phyloP scores from a whole-genome alignment of 2,329 filamentous ascomycete species.

The Clonostachys solani region DNA sequence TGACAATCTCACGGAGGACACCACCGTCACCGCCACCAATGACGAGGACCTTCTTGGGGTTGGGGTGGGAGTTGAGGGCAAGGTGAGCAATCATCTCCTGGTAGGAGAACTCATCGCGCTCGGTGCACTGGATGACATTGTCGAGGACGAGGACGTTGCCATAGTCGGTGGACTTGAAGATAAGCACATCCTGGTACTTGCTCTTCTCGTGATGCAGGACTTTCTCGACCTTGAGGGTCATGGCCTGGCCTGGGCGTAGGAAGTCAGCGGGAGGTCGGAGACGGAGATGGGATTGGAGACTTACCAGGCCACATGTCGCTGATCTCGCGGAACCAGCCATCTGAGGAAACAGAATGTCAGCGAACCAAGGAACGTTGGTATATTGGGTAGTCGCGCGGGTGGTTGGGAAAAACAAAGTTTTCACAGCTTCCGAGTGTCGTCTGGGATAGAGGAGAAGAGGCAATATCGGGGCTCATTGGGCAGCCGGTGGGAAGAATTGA shows the following conservation, averaged over 20 bases:
- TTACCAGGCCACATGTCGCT: constrained; percentile 92
- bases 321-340: constrained; percentile 99
- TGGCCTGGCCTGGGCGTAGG: constrained; percentile 70
- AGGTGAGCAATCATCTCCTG: constrained; percentile 99
- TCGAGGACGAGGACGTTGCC: constrained; percentile 95
- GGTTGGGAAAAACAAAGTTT: no score
- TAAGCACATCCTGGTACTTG: constrained; percentile 97
- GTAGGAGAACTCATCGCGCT: constrained; percentile 98
- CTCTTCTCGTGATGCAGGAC: constrained; percentile 99
- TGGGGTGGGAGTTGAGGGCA: constrained; percentile 96
- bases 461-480: no score
- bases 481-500: no score
- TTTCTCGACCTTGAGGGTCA: constrained; percentile 97
- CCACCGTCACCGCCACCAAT: constrained; percentile 97
- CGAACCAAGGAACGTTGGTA: neutral
- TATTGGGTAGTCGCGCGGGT: no score
- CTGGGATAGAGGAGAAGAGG: no score
- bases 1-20: constrained; percentile 96
- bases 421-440: no score
- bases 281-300: constrained; percentile 3
- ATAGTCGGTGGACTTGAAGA: constrained; percentile 97
- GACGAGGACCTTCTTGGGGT: constrained; percentile 97
- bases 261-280: neutral
- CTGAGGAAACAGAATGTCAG: constrained; percentile 37
- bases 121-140: constrained; percentile 98